Percentiles rank a stretch among this genome's conserved stretches.
Conservation (phyloP, 495 filamentous ascomycete species). For the Aspergillus biplanus region DNA sequence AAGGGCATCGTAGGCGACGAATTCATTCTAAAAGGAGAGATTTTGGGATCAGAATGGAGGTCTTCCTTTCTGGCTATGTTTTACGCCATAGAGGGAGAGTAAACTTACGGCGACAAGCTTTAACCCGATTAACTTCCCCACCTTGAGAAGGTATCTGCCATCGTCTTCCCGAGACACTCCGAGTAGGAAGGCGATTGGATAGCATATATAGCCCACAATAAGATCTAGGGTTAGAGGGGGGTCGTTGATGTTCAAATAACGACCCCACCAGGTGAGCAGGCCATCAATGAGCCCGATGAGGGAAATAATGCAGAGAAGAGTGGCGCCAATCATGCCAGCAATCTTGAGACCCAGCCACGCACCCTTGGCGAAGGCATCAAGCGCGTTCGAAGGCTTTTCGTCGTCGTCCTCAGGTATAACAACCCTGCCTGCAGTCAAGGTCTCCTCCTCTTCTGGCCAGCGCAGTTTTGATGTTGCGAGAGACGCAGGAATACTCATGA, state of each 20-base stretch:
- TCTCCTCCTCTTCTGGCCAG: conserved; percentile 84
- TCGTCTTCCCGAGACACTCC: conserved; percentile 77
- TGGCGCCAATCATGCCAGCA: conserved; percentile 79
- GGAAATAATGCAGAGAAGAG: conserved; percentile 83
- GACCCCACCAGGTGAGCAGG: conserved; percentile 87
- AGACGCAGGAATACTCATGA: conserved; percentile 91
- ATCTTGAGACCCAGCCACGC: conserved; percentile 90
- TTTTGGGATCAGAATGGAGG: conserved; percentile 8
- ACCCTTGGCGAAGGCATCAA: conserved; percentile 87
- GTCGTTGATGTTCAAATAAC: conserved; percentile 74
- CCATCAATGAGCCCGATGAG: conserved; percentile 76
- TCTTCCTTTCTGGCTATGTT: conserved; percentile 5
- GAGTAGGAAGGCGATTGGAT: conserved; percentile 81
- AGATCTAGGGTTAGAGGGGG: conserved; percentile 72
- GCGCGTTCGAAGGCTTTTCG: conserved; percentile 69
- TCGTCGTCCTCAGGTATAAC: conserved; percentile 75
- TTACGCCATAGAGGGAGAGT: not conserved
- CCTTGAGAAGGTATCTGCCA: conserved; percentile 56
- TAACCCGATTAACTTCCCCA: conserved; percentile 77
- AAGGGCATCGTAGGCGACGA: conserved; percentile 61
- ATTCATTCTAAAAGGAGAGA: conserved; percentile 57
- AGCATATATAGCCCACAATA: conserved; percentile 82
- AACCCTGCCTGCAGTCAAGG: conserved; percentile 76
- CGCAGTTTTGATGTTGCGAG: conserved; percentile 86
- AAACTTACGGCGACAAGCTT: conserved; percentile 72